Evolutionary conservation across 305 asterid genomes (phyloP), one percentile per base, ranked within the genome.

Genomic region (Fraxinus nigra): DNA sequence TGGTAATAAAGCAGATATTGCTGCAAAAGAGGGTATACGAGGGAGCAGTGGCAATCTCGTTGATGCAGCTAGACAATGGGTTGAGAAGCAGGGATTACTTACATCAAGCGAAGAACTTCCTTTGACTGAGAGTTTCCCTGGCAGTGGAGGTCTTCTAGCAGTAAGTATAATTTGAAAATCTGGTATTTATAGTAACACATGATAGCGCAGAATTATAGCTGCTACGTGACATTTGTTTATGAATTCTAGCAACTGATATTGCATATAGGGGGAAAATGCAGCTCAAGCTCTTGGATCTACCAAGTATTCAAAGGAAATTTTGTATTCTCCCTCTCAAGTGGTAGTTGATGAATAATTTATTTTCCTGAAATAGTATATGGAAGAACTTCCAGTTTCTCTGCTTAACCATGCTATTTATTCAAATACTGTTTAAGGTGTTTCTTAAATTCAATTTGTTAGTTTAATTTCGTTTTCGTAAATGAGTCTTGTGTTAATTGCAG

Each of bases 11-110:
- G 94, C 92, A 75, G 99, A 96, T 81, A 92, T 93, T 81, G 89
- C 92, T 81, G 85, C 93, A 70, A 94, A 91, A 78, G 97, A 91
- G 70, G 93, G 97, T 61, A 82, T 85, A 24, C 88, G 97, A 81
- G 95, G 92, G 54, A 94, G 98, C 91, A 96, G 98, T 83, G 99
- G 98, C n/a, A 94, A 96, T 89, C 98, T 96, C 76, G 97, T 96
- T 78, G 99, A 96, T 85, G 92, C 91, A 76, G 99, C 99, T 85
- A 97, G 98, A 28, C 98, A 90, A 48, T 94, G 99, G 99, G 99
- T 92, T 70, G 99, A 96, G 90, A 96, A 91, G 87, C 99, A 96
- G 87, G 98, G 99, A 54, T 87, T 96, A 77, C 97, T 96, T 85
- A 92, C 98, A 75, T 85, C 97, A 40, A 93, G 91, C 48, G 98